Evolutionary conservation across 2,329 filamentous ascomycete genomes (phyloP).

Genomic region (Colletotrichum sp.): DNA sequence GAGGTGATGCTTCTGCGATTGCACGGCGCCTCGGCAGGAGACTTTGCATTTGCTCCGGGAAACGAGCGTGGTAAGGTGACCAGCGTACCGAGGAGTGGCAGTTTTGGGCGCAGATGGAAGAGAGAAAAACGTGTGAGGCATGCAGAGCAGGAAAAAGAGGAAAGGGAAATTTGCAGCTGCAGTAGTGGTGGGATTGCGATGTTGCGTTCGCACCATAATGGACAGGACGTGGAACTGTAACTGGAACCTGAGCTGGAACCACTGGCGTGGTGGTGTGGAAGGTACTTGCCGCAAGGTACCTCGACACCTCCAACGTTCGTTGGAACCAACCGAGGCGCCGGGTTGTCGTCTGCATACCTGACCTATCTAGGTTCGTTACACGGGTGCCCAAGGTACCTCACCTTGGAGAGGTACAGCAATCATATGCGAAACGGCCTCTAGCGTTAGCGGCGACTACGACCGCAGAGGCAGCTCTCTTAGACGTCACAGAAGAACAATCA

Average conservation of each 20-base stretch:
- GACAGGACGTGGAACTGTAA: constrained; percentile 15
- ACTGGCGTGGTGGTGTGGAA: constrained; percentile 5
- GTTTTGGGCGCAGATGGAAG: not conserved
- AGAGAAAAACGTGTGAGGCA: not conserved
- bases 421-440: not conserved
- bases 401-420: not conserved
- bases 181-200: constrained; percentile 13
- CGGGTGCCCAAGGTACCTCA: not conserved
- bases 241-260: constrained; percentile 15
- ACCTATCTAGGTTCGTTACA: not conserved
- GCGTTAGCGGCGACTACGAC: not conserved
- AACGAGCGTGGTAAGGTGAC: constrained; percentile 1
- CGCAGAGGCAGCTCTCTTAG: not conserved
- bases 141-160: not conserved
- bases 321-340: not conserved
- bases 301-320: not conserved
- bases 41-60: not conserved
- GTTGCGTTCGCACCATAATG: constrained; percentile 9
- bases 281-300: not conserved
- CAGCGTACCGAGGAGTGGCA: not conserved
- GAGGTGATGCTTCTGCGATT: constrained; percentile 1
- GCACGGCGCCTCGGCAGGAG: not conserved
- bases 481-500: not conserved
- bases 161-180: constrained; percentile 6
- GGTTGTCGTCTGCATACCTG: not conserved